Evolutionary conservation across 768 basidiomycete genomes (phyloP), one percentile per base, ranked within the genome.

Genomic region (Russula emetica): DNA sequence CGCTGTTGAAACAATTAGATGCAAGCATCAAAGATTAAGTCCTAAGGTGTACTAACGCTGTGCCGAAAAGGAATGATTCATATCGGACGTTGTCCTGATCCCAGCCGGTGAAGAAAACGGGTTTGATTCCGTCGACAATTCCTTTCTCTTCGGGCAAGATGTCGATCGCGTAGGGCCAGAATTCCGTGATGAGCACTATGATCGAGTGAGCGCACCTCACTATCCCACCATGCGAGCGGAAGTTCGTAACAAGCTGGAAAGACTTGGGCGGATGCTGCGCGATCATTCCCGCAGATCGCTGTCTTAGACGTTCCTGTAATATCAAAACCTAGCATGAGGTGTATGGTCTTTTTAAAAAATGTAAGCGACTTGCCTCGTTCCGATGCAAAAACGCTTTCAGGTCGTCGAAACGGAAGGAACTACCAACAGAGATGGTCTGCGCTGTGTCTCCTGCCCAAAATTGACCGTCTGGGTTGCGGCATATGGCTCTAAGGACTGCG

Each of bases 371-470:
- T 59, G 84, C 87, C 75, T 90, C 86, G 0, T 84, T 70, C 47
- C 84, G 79, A 61, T 80, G 82, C 49, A 86, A 68, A 68, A 85
- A 86, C 0, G 87, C 81, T 69, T 85, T 88, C 58, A 90, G 68
- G 49, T 88, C 88, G 60, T 86, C 75, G 69, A 90, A 90, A 22
- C 83, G 74, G 69, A 90, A 90, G 0, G 85, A 80, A 62, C 84
- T 86, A 18, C 87, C 88, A 2, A 82, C 80, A 1, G 85, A 84
- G 40, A 90, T 90, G 0, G 88, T 86, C 64, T 90, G 88, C 0
- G 88, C 87, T 0, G 88, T 89, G 69, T 90, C 88, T 0, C 88
- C 88, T 2, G 88, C 88, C 86, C 87, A 90, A 69, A 90, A 88
- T n/a, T 87, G 72, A 0, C 88, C 87, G 54, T 86, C 76, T 1